Evolutionary conservation across 257 asterid genomes (phyloP), one percentile per base, ranked within the genome.

Genomic region (Solanum bulbocastanum): DNA sequence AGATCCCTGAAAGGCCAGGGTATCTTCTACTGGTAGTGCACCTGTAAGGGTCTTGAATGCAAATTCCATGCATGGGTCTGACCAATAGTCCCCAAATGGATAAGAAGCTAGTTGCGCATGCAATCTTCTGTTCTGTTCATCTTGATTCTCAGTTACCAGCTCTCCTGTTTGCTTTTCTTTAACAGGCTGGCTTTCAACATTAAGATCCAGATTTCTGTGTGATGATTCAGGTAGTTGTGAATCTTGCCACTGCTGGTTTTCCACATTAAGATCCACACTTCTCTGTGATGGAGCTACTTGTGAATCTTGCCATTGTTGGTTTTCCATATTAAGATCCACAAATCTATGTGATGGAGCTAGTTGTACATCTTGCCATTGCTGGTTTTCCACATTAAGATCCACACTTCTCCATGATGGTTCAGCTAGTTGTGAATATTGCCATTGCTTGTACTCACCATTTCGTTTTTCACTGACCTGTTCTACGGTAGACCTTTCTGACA

Each of bases 21-120:
- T 78, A 86, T 91, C 85, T 82, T 89, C 93, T 4, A 89, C 88
- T 22, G 94, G 89, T 39, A 92, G 81, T 71, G 89, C 91, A 46
- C 93, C 94, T 13, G 93, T 92, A n/a, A 92, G 91, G 58, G 94
- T 92, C 88, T 92, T 91, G 40, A 88, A 89, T 18, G 94, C 93
- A 46, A 92, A 92, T 13, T 91, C 92, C 62, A 90, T 66, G 83
- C 94, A 91, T 25, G 94, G 93, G 88, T 92, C 93, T 36, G 93
- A 79, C 91, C 90, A 87, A 65, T 87, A 87, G 65, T 89, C 91
- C 37, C 88, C 89, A 33, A 90, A 91, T n/a, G 88, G 88, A 44
- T 84, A 90, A 66, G 86, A 78, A 32, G 40, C 32, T 58, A 86
- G 88, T 22, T 86, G 58, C 4, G 87, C 84, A 37, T 73, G 87